Evolutionary conservation across 106 monocot species (phyloP).

Genomic region (Agapanthus africanus): DNA sequence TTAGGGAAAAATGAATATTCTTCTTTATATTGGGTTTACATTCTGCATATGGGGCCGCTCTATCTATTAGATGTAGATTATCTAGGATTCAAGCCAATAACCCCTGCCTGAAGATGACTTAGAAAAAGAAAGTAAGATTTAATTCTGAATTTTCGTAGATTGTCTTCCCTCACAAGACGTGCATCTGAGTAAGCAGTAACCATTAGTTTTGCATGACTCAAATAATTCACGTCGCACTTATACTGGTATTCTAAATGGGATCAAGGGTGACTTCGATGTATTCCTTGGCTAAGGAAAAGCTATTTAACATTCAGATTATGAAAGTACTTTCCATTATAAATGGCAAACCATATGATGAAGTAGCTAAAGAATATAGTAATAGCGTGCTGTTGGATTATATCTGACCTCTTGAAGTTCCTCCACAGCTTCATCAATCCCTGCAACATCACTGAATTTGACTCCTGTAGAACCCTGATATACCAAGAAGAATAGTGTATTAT

Average conservation of each 20-base stretch:
- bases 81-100: background rate
- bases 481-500: no score
- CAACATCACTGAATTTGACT: constrained; percentile 73
- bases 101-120: background rate
- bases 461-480: constrained; percentile 78
- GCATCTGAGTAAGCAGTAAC: background rate
- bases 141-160: background rate
- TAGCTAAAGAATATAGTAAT: constrained; percentile 1
- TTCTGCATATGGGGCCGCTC: background rate
- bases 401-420: constrained; percentile 82
- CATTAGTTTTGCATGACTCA: background rate
- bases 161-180: background rate
- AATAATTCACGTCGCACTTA: no score
- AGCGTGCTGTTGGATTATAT: background rate
- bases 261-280: background rate
- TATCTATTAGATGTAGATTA: background rate
- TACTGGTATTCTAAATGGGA: no score
- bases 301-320: background rate
- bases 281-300: background rate
- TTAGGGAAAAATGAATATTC: background rate
- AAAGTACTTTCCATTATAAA: background rate
- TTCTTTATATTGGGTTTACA: background rate
- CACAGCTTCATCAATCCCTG: constrained; percentile 90
- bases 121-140: background rate
- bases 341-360: background rate